Base-by-base conservation (phyloP, 2,329 filamentous ascomycete genomes). In the Curvularia sp. region DNA sequence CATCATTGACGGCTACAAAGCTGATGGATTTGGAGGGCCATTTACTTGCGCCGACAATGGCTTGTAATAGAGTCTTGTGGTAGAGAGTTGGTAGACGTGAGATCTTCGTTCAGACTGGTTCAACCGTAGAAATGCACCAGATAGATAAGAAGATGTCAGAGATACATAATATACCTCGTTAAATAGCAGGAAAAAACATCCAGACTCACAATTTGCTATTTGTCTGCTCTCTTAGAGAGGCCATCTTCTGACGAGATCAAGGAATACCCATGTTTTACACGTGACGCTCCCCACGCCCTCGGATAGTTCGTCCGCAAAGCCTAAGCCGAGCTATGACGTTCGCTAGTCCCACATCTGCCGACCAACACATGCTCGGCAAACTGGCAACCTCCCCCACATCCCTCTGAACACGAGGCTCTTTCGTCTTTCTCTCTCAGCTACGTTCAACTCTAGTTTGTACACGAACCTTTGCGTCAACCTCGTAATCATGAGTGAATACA, bases 21-120 rank as follows among this genome's bases (percentile, higher is more conserved):
- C 82, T 0, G 85, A 86, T 3, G 79, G 79, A 0, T 90, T 96
- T 26, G 85, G 88, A 1, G 86, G 87, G 1, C 86, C 91, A 0
- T 97, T 96, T 72, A 87, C 87, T 1, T 96, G 93, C 72, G 83
- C 82, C 13, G 85, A 80, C 63, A 92, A 92, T 65, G 89, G 86
- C 0, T 77, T 90, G 53, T 89, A 67, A 46, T 26, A 30, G 53
- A 49, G 2, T 22, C 7, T 41, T 7, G 38, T 12, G 7, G 24
- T 22, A 24, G 22, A 7, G 3, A 8, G 31, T 31, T 6, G 41
- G 39, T 15, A 12, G 8, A 46, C 22, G 1, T 1, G 9, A 39
- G 6, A 22, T 30, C 12, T 6, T 26, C 24, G 24, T 20, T n/a
- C 20, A 42, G 7, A 43, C 41, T 24, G 10, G 2, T 43, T 22